Evolutionary conservation across 768 basidiomycete species (phyloP).

Genomic region (Dioszegia hungarica): DNA sequence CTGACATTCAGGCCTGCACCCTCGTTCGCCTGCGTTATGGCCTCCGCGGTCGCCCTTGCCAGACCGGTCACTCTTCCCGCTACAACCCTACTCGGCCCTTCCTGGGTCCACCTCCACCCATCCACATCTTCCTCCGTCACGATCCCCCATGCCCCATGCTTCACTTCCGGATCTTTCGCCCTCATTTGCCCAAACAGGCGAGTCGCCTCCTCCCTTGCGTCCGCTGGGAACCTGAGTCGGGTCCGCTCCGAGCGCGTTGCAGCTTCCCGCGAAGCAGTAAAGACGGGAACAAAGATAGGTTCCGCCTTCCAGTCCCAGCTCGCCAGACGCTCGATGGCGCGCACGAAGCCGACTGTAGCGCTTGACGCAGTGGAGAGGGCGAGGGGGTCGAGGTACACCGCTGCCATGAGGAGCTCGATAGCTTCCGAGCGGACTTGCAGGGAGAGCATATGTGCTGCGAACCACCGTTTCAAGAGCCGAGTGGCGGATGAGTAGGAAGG

Average conservation of each 20-base stretch:
- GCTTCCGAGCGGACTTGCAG: conserved; percentile 70
- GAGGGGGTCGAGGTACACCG: conserved; percentile 64
- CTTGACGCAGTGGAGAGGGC: conserved; percentile 59
- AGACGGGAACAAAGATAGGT: conserved; percentile 67
- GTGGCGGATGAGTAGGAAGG: conserved; percentile 77
- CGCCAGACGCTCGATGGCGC: conserved; percentile 65
- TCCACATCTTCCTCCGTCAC: conserved; percentile 69
- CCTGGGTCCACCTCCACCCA: conserved; percentile 78
- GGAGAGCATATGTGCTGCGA: conserved; percentile 75
- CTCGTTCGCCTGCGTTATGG: conserved; percentile 57
- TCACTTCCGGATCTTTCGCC: conserved; percentile 48
- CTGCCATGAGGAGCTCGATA: conserved; percentile 78
- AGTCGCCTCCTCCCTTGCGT: conserved; percentile 38
- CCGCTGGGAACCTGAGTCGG: conserved; percentile 45
- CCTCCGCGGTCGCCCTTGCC: conserved; percentile 68
- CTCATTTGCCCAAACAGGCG: conserved; percentile 45
- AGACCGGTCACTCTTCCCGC: conserved; percentile 68
- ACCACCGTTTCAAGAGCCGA: conserved; percentile 86
- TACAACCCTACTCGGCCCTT: conserved; percentile 58
- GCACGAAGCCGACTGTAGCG: conserved; percentile 61
- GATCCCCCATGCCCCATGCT: conserved; percentile 64
- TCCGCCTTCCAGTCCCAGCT: conserved; percentile 69
- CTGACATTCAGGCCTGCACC: conserved; percentile 57
- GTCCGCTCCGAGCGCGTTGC: conserved; percentile 11
- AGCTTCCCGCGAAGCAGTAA: conserved; percentile 44